These are phyloP conservation scores for Schwanniomyces occidentalis DNA, from an alignment of 805 yeast species.

Conservation along the genomic window DNA sequence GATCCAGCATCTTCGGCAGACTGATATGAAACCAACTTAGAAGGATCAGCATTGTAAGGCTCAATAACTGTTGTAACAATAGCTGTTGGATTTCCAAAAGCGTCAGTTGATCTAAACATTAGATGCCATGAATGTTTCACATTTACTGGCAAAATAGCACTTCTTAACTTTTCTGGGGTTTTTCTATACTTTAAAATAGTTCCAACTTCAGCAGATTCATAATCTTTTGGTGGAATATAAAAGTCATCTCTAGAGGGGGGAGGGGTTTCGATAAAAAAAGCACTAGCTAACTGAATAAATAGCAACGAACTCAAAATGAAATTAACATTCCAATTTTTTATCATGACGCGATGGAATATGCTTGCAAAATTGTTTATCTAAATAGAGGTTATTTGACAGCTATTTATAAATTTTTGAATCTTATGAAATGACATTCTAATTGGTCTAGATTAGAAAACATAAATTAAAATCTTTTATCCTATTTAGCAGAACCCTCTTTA, in stretches of 20 bases:
- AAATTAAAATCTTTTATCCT: too few species aligned
- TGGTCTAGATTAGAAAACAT: too few species aligned
- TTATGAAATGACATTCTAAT: too few species aligned
- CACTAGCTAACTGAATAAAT: not conserved
- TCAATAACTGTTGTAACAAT: constrained; percentile 18
- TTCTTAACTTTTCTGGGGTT: constrained; percentile 5
- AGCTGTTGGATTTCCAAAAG: constrained; percentile 18
- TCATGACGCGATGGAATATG: too few species aligned
- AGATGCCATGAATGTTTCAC: constrained; percentile 21
- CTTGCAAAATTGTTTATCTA: too few species aligned
- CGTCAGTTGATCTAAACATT: constrained; percentile 22
- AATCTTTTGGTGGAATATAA: constrained; percentile 13
- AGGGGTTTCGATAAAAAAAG: constrained; percentile 7
- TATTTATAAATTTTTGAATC: too few species aligned
- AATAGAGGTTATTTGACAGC: too few species aligned
- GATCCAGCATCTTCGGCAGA: constrained; percentile 20
- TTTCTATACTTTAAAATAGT: constrained; percentile 10
- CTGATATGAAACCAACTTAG: constrained; percentile 23
- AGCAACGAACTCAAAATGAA: not conserved
- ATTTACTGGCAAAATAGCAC: constrained; percentile 6
- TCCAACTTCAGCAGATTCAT: constrained; percentile 10
- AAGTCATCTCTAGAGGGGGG: constrained; percentile 15
- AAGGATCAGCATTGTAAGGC: constrained; percentile 23
- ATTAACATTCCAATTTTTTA: not conserved
- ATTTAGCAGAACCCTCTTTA: too few species aligned